Conservation (phyloP, 1,284 basidiomycete genomes). For the Agaricales sp. region DNA sequence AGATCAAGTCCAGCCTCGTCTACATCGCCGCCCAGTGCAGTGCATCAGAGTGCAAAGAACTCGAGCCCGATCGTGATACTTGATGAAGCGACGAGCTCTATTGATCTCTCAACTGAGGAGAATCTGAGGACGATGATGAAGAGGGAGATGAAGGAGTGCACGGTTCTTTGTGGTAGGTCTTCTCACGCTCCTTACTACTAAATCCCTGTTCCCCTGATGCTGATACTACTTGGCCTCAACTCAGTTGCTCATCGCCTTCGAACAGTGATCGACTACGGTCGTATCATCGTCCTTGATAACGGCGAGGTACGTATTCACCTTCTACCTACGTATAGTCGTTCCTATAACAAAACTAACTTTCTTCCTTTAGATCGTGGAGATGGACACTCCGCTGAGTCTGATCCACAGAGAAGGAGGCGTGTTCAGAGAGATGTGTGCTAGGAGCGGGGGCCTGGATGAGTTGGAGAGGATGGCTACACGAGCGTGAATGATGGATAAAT, state of each 20-base stretch:
- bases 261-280: conserved; percentile 73
- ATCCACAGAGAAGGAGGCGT: conserved; percentile 43
- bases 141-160: conserved; percentile 61
- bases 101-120: conserved; percentile 66
- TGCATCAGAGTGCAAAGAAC: too few species aligned
- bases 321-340: not conserved
- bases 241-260: conserved; percentile 66
- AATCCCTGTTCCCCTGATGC: not conserved
- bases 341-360: not conserved
- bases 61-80: conserved; percentile 75
- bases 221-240: conserved; percentile 13
- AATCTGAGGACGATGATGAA: conserved; percentile 76
- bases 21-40: too few species aligned
- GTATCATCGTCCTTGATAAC: conserved; percentile 69
- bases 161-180: conserved; percentile 43
- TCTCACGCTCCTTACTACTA: not conserved
- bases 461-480: too few species aligned
- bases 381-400: conserved; percentile 60
- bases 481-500: too few species aligned
- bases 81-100: conserved; percentile 77
- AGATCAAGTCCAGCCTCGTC: too few species aligned
- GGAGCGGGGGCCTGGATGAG: too few species aligned
- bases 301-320: conserved; percentile 22
- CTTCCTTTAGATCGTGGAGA: conserved; percentile 38
- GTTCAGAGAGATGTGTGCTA: not conserved